Evolutionary conservation across 306 rosid species (phyloP).

Genomic region (Lupinus albus): DNA sequence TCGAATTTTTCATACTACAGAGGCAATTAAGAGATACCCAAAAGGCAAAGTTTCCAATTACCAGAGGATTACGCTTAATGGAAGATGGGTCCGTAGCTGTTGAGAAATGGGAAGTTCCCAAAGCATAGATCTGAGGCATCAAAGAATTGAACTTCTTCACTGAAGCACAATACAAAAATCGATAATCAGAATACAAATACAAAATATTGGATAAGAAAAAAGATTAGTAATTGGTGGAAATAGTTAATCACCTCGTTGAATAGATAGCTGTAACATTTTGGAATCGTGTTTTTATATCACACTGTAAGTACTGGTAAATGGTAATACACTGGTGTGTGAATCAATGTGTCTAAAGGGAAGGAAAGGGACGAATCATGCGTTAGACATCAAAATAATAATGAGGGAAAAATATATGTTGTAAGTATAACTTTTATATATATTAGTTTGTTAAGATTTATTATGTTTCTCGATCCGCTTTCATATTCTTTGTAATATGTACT

Average conservation of each 20-base stretch:
- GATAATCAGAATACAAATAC: constrained; percentile 22
- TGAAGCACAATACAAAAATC: constrained; percentile 37
- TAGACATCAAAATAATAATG: background rate
- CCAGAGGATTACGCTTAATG: constrained; percentile 52
- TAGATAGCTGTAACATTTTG: constrained; percentile 43
- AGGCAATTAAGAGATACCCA: constrained; percentile 6
- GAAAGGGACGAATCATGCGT: background rate
- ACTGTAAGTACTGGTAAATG: no score
- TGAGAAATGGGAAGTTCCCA: constrained; percentile 58
- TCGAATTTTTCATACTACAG: background rate
- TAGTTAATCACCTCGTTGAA: constrained; percentile 40
- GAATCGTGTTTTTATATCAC: no score
- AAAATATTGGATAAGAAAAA: no score
- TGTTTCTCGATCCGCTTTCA: no score
- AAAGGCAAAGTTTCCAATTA: constrained; percentile 37
- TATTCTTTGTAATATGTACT: no score
- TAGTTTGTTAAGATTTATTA: no score
- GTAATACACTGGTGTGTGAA: background rate
- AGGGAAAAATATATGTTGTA: no score
- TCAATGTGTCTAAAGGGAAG: no score
- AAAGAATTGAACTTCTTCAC: constrained; percentile 61
- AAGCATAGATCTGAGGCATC: constrained; percentile 65
- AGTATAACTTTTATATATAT: no score
- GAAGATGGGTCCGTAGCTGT: constrained; percentile 62
- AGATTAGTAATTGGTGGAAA: background rate